phyloP scores from a whole-genome alignment of 225 moss, liverwort and hornwort genomes.

The Marchantia polymorpha region DNA sequence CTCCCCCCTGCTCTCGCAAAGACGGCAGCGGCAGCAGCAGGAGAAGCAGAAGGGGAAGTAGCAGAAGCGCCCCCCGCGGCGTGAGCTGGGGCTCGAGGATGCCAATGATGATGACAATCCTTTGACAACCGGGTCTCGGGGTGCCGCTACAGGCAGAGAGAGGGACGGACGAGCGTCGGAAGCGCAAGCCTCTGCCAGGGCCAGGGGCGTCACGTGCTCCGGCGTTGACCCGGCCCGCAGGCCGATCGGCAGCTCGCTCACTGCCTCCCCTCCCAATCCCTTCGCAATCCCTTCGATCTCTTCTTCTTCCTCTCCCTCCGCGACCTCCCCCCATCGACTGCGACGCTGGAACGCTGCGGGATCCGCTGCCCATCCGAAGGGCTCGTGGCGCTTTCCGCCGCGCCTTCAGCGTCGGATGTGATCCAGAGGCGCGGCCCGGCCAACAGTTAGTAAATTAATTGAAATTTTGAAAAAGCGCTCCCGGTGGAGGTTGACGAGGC shows the following conservation, averaged over 20 bases:
- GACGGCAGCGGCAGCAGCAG: too few relatives aligned
- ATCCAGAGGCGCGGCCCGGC: background rate
- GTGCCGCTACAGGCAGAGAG: background rate
- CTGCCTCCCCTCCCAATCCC: background rate
- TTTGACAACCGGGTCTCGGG: background rate
- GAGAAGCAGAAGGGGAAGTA: too few relatives aligned
- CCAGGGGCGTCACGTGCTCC: background rate
- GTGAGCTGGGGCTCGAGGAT: too few relatives aligned
- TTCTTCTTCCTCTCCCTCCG: background rate
- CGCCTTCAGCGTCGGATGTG: background rate
- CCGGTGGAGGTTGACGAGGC: background rate
- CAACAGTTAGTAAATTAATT: background rate
- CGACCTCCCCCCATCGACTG: background rate
- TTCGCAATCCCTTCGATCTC: too few relatives aligned
- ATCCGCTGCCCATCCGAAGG: background rate
- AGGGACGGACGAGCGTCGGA: background rate
- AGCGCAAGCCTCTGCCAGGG: background rate
- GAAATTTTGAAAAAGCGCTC: background rate
- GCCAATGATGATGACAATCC: background rate
- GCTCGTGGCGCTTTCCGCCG: background rate
- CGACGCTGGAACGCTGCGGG: background rate
- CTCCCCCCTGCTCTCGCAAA: too few relatives aligned
- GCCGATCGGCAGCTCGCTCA: background rate
- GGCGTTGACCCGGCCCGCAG: background rate
- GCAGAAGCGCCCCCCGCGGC: too few relatives aligned